These are phyloP conservation scores for Pyrenula aspistea DNA, from an alignment of 495 filamentous ascomycete genomes.

Conservation along the genomic window DNA sequence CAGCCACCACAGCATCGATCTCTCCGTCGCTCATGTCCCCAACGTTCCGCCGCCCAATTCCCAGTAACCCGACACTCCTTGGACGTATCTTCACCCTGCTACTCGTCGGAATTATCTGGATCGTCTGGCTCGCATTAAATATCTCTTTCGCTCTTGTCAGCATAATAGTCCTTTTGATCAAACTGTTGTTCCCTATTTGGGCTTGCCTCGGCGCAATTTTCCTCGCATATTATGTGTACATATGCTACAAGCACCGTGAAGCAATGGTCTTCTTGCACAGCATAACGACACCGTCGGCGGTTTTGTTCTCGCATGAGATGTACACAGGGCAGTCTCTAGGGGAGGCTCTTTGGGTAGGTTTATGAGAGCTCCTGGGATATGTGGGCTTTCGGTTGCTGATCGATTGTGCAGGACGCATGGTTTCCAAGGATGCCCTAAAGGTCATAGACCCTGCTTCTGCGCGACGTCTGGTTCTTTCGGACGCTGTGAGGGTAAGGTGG, in stretches of 20 bases:
- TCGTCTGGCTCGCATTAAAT: neutral
- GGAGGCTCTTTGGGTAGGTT: too few species aligned
- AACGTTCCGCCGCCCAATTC: neutral
- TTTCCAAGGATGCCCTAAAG: too few species aligned
- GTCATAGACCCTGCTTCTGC: too few species aligned
- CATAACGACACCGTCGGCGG: neutral
- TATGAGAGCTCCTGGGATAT: too few species aligned
- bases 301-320: neutral
- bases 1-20: neutral
- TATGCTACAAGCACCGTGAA: neutral
- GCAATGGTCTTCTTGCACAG: conserved; percentile 10
- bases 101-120: neutral
- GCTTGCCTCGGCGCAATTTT: neutral
- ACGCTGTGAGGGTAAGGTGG: too few species aligned
- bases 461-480: too few species aligned
- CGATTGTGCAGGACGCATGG: too few species aligned
- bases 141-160: neutral
- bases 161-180: neutral
- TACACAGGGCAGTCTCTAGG: too few species aligned
- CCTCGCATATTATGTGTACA: neutral
- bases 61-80: neutral
- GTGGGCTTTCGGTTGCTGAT: too few species aligned
- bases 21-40: neutral
- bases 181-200: neutral
- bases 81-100: neutral